phyloP scores from a whole-genome alignment of 345 rosid species.

The Brassica carinata region DNA sequence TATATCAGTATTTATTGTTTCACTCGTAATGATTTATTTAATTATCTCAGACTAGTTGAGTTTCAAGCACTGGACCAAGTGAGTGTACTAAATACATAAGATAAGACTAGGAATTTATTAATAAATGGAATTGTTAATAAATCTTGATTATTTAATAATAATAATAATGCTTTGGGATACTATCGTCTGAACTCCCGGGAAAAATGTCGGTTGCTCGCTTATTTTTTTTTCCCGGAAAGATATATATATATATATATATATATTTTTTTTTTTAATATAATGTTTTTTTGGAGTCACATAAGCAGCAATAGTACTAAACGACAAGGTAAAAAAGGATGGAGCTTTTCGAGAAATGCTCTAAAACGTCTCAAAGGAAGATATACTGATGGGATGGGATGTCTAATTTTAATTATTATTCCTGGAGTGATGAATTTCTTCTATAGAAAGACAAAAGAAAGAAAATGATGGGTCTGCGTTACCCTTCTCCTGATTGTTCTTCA shows the following conservation, averaged over 20 bases:
- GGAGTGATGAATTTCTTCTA: conserved; percentile 20
- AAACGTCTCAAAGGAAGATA: conserved; percentile 33
- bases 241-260: background rate
- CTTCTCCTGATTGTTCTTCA: conserved; percentile 35
- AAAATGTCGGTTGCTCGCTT: conserved; percentile 38
- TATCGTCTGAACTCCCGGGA: conserved; percentile 29
- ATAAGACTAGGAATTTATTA: background rate
- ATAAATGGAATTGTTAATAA: background rate
- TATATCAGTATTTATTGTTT: background rate
- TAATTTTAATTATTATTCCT: conserved; percentile 10
- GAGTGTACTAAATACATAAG: conserved; percentile 2
- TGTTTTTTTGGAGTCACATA: conserved; percentile 11
- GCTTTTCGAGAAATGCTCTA: conserved; percentile 39
- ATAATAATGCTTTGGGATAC: conserved; percentile 11
- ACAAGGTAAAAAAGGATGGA: conserved; percentile 33
- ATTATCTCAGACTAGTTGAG: background rate
- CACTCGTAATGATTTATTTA: background rate
- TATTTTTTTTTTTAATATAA: background rate
- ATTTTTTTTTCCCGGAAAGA: conserved; percentile 30
- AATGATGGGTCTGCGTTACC: conserved; percentile 36
- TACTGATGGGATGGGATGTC: conserved; percentile 10
- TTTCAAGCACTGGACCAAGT: background rate
- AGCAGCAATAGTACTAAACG: conserved; percentile 8
- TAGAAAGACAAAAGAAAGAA: conserved; percentile 25
- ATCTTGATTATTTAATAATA: background rate